Conservation (phyloP, 257 asterid species). For the Penstemon barbatus region DNA sequence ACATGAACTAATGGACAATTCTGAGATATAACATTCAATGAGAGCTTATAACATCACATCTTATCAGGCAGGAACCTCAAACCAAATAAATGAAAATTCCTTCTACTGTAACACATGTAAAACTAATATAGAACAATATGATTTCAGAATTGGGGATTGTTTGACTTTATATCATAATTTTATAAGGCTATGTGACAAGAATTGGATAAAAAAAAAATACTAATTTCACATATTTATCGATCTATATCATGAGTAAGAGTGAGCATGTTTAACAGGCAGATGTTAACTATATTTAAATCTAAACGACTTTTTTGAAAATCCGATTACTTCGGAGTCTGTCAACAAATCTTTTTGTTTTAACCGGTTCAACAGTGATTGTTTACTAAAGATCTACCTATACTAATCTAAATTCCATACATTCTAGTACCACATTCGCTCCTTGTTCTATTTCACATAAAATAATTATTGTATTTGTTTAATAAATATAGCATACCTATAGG, state of each 20-base stretch:
- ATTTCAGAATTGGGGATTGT: too few species aligned
- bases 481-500: too few species aligned
- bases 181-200: conserved; percentile 9
- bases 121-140: not conserved
- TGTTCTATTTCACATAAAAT: too few species aligned
- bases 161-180: not conserved
- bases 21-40: conserved; percentile 13
- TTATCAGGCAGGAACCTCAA: not conserved
- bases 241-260: conserved; percentile 7
- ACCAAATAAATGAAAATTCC: conserved; percentile 2
- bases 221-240: not conserved
- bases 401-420: too few species aligned
- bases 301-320: too few species aligned
- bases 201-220: not conserved
- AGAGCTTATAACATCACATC: conserved; percentile 16
- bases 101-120: not conserved
- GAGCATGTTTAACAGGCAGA: not conserved
- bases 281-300: not conserved
- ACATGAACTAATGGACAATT: not conserved
- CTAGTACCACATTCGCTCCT: too few species aligned
- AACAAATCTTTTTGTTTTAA: too few species aligned
- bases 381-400: too few species aligned
- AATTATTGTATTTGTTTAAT: too few species aligned
- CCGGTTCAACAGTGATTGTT: too few species aligned
- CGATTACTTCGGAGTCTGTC: too few species aligned